Conservation (phyloP, 2,329 filamentous ascomycete genomes). For the Colletotrichum ledebouriae region DNA sequence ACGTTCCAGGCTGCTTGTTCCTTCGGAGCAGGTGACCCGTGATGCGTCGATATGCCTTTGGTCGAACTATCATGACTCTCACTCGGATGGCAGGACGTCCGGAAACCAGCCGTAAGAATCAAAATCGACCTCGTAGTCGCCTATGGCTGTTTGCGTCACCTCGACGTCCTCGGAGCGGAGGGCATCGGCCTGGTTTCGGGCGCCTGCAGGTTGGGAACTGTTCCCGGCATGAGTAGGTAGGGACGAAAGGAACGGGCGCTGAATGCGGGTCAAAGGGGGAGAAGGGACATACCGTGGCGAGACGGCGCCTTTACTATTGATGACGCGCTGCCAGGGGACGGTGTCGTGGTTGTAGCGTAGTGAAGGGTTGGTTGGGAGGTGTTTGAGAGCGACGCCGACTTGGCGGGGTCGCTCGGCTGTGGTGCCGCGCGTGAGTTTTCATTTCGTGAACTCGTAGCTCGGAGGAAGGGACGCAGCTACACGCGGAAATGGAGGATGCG, state of each 20-base stretch:
- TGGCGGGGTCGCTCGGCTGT: constrained; percentile 81
- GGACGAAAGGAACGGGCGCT: not conserved
- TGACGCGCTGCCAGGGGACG: constrained; percentile 95
- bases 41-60: no score
- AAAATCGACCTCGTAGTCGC: constrained; percentile 66
- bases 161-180: constrained; percentile 66
- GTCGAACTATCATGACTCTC: constrained; percentile 18
- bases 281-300: constrained; percentile 75
- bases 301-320: constrained; percentile 88
- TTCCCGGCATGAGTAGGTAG: not conserved
- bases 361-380: constrained; percentile 73
- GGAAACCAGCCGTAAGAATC: constrained; percentile 70
- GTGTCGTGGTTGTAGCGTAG: constrained; percentile 77
- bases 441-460: not conserved
- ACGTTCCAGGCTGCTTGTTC: no score
- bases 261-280: not conserved
- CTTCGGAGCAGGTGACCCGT: no score
- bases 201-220: constrained; percentile 64
- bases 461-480: not conserved
- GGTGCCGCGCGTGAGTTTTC: not conserved
- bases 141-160: constrained; percentile 62
- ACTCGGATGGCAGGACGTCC: constrained; percentile 60
- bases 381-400: constrained; percentile 91
- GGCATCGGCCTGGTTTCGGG: constrained; percentile 64
- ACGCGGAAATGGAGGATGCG: not conserved